Conservation (phyloP, 164 flowering plant species). For the Amborella trichopoda region DNA sequence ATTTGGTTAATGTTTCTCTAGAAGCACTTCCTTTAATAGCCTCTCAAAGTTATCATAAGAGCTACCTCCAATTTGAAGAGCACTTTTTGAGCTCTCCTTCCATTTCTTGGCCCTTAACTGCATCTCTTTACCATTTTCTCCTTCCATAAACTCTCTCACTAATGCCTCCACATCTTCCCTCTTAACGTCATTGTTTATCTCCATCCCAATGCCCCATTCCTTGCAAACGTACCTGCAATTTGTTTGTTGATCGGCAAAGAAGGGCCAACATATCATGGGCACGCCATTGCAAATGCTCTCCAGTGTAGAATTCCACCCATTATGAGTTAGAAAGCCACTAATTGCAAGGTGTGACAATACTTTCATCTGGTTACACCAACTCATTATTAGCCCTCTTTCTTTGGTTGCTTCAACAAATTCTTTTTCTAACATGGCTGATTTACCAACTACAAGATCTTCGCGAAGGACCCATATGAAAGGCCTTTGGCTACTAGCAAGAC, state of each 20-base stretch:
- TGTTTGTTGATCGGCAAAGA: conserved; percentile 8
- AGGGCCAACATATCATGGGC: conserved; percentile 10
- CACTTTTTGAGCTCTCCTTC: conserved; percentile 10
- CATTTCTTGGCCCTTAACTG: conserved; percentile 8
- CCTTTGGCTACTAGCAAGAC: conserved; percentile 19
- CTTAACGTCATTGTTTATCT: conserved; percentile 16
- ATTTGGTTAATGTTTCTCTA: too few relatives aligned
- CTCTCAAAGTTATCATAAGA: conserved; percentile 2
- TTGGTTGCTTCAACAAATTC: conserved; percentile 14
- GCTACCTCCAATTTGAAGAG: conserved; percentile 6
- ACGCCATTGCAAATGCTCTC: conserved; percentile 7
- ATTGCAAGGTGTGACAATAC: conserved; percentile 8
- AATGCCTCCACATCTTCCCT: conserved; percentile 12
- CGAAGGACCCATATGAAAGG: conserved; percentile 18
- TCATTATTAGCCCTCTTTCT: conserved; percentile 10
- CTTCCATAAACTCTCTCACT: conserved; percentile 23
- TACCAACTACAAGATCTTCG: conserved; percentile 14
- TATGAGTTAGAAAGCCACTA: conserved; percentile 4
- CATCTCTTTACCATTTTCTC: conserved; percentile 11
- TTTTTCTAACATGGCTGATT: conserved; percentile 10
- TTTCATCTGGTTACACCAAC: conserved; percentile 12
- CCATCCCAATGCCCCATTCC: conserved; percentile 27
- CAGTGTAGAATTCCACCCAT: conserved; percentile 7
- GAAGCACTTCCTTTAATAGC: not conserved
- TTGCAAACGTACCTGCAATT: conserved; percentile 13